Conservation (phyloP, 192 early-diverging fungal genomes). For the Irineochytrium annulatum region DNA sequence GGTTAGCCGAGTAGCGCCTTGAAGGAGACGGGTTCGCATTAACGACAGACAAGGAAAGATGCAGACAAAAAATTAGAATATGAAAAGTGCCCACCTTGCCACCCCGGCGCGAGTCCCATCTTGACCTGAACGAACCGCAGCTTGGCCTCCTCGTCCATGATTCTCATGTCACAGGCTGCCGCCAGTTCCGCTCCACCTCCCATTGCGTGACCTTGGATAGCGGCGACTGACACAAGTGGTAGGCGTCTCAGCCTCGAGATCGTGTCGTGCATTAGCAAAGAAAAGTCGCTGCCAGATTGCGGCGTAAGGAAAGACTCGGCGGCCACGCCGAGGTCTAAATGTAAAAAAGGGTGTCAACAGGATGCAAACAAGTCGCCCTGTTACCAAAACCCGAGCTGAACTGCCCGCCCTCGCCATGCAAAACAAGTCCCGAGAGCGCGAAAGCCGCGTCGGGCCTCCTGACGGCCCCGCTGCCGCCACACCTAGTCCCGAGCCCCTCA, state of each 20-base stretch:
- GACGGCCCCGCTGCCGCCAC: too few relatives aligned
- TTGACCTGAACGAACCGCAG: constrained; percentile 58
- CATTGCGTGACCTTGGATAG: constrained; percentile 57
- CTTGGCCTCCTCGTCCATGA: constrained; percentile 32
- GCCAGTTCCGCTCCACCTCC: constrained; percentile 67
- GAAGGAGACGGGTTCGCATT: too few relatives aligned
- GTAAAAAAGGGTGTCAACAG: constrained; percentile 11
- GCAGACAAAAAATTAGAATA: background rate
- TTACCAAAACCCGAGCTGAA: constrained; percentile 34
- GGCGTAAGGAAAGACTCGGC: constrained; percentile 41
- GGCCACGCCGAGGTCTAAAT: constrained; percentile 48
- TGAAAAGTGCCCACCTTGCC: constrained; percentile 50
- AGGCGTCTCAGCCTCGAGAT: constrained; percentile 47
- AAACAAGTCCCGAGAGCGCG: constrained; percentile 21
- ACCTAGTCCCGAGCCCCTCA: too few relatives aligned
- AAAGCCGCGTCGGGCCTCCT: background rate
- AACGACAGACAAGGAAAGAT: too few relatives aligned
- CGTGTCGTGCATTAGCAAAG: constrained; percentile 59
- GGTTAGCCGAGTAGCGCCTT: constrained; percentile 15
- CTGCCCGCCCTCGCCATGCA: constrained; percentile 8
- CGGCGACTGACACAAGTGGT: constrained; percentile 56
- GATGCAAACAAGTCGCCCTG: background rate
- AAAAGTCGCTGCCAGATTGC: constrained; percentile 38
- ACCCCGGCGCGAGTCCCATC: constrained; percentile 61
- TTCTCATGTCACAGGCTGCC: constrained; percentile 56